Base-by-base conservation (phyloP, 805 yeast species). In the Yarrowia deformans region DNA sequence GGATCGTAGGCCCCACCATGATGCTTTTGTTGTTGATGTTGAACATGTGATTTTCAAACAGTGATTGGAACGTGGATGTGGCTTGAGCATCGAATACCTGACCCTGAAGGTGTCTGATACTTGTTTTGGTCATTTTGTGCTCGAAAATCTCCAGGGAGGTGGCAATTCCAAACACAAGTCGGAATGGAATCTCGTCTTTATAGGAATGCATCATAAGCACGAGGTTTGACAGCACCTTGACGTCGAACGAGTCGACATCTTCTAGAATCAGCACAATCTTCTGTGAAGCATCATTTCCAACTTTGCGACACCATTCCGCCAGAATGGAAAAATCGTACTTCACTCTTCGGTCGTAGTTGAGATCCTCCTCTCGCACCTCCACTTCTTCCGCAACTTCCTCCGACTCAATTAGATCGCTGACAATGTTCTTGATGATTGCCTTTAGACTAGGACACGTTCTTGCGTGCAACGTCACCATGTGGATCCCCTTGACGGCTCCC, bases 231-330 rank as follows among this genome's bases (percentile, higher is more conserved):
- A 80, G 64, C 1, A 80, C 70, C 1, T 70, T 66, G 2, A 71
- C 67, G 5, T 77, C 78, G 71, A 80, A 81, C 10, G 80, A 75
- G 39, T 80, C 82, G 4, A 81, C 77, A 70, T 81, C 82, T 34
- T 81, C 81, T 1, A 80, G 69, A 14, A 77, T 69, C 1, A 78
- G 56, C 10, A 78, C 77, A 32, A 23, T 34, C 19, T 42, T n/a
- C 39, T 18, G 66, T 32, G 52, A 34, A 8, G 40, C 32, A 14
- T 60, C 52, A 0, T 39, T 8, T n/a, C 40, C 52, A 13, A 63
- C 55, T 0, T 64, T 50, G 18, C 69, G 58, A n/a, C 74, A 72
- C 79, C 81, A 79, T 23, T 78, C 79, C 8, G 68, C 74, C 43
- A 80, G 71, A 13, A 79, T 74, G 37, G 76, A 78, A 35, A 80